A percentile compares a stretch with the other conserved stretches of the same genome.
Conservation (phyloP, 192 early-diverging fungal species). For the Dissophora ornata region DNA sequence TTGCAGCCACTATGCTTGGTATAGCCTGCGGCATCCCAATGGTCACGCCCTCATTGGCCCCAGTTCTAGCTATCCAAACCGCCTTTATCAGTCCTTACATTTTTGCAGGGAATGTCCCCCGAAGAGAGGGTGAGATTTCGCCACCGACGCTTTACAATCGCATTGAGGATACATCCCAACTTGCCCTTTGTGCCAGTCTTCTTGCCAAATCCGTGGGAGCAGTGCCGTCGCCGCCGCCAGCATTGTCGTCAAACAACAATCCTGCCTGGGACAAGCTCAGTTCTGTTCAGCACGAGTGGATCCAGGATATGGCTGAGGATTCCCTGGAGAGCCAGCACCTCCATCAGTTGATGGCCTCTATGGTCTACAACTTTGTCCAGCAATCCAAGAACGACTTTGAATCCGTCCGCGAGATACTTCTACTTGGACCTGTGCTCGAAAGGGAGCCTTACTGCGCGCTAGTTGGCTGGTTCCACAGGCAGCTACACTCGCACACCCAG, state of each 20-base stretch:
- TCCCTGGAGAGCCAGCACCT: neutral
- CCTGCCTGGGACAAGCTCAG: neutral
- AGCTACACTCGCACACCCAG: neutral
- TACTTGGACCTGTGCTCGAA: neutral
- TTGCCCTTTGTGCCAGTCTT: neutral
- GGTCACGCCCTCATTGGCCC: no score
- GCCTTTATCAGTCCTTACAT: no score
- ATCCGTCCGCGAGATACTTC: neutral
- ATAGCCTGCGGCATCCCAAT: no score
- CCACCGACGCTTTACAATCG: neutral
- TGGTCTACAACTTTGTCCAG: conserved; percentile 1
- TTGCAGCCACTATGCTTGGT: no score
- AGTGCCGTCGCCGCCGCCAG: neutral
- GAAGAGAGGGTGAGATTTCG: no score
- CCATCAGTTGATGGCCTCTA: neutral
- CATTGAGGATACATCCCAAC: neutral
- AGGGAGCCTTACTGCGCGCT: neutral
- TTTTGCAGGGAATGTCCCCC: no score
- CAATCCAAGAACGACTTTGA: neutral
- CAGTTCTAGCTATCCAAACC: no score
- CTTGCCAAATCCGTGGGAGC: neutral
- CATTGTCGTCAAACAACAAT: neutral
- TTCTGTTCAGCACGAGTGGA: neutral
- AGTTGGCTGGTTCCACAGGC: neutral
- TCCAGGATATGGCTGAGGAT: neutral